These are phyloP conservation scores for Ogataea naganishii DNA, from an alignment of 805 yeast species.

Conservation along the genomic window DNA sequence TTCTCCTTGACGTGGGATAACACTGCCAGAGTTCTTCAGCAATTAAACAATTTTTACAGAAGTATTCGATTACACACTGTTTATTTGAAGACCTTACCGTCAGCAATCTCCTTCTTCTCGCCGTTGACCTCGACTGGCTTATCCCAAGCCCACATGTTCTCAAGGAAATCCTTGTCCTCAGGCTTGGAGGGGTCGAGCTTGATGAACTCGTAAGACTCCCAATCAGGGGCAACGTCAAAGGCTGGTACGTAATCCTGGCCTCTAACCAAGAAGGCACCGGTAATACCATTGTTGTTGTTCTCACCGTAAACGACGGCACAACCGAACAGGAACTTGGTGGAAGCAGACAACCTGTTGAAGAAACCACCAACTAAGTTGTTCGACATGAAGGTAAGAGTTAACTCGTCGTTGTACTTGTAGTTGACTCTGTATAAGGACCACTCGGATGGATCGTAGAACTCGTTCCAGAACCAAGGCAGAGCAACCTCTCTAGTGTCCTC, in stretches of 20 bases:
- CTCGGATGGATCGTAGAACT: slow-evolving; percentile 82
- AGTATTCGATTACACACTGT: too few relatives aligned
- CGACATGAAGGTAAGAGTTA: slow-evolving; percentile 95
- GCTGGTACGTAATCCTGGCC: slow-evolving; percentile 91
- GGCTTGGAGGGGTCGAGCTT: slow-evolving; percentile 73
- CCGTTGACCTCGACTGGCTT: slow-evolving; percentile 80
- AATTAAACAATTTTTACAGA: too few relatives aligned
- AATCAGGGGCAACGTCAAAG: slow-evolving; percentile 97
- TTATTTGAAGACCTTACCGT: slow-evolving; percentile 96
- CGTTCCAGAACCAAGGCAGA: slow-evolving; percentile 95
- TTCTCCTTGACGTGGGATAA: too few relatives aligned
- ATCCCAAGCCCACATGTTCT: slow-evolving; percentile 98
- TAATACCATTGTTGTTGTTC: slow-evolving; percentile 96
- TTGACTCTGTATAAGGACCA: slow-evolving; percentile 94
- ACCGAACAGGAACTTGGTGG: slow-evolving; percentile 93
- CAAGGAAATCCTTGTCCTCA: slow-evolving; percentile 70
- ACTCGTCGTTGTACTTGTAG: slow-evolving; percentile 96
- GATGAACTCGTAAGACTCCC: slow-evolving; percentile 86
- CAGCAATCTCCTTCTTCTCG: slow-evolving; percentile 79
- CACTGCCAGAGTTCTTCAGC: too few relatives aligned
- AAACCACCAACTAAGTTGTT: slow-evolving; percentile 97
- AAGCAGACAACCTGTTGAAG: slow-evolving; percentile 89
- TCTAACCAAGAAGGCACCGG: slow-evolving; percentile 91
- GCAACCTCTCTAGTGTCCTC: slow-evolving; percentile 93
- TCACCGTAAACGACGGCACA: slow-evolving; percentile 93